Base-by-base conservation (phyloP, 306 rosid genomes). In the Sesbania bispinosa region DNA sequence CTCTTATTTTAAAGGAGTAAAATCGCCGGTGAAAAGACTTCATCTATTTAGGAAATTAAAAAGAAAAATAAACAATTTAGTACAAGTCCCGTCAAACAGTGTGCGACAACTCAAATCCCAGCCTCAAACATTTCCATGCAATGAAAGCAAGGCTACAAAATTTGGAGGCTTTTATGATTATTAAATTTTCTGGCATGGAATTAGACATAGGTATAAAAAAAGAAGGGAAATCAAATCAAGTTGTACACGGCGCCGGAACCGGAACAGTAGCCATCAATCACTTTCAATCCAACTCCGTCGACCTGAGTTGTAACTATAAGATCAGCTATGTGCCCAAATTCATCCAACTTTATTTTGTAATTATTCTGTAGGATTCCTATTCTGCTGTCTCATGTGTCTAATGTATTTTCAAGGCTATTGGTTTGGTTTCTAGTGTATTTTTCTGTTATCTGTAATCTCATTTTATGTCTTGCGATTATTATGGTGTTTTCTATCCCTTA, bases 241-340 rank as follows among this genome's bases (percentile, higher is more conserved):
- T 20, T 47, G 69, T 46, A 1, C 39, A 59, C 51, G 62, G 47
- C 38, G 50, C 77, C 38, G 69, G 24, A 60, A 46, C 69, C 38
- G 60, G 14, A 35, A 32, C 29, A 0, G 9, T 33, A 39, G 29
- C 61, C 10, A 13, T n/a, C n/a, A n/a, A 20, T 30, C 67, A 45
- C 29, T 71, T 27, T 54, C 75, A 54, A 70, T 70, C 51, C 10
- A 23, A 52, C 47, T 51, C 53, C 21, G 35, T 70, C 54, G 7
- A 55, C 66, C 5, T 30, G 29, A 42, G 38, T 23, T 21, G 35
- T 62, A 38, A 60, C 14, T n/a, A n/a, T n/a, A n/a, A n/a, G n/a
- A 39, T 10, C 20, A 23, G 16, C n/a, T n/a, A n/a, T n/a, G n/a
- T n/a, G n/a, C n/a, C n/a, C 21, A 48, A 3, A 65, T 5, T 65